Evolutionary conservation across 495 filamentous ascomycete species (phyloP).

Genomic region (Chaetomium fimeti): DNA sequence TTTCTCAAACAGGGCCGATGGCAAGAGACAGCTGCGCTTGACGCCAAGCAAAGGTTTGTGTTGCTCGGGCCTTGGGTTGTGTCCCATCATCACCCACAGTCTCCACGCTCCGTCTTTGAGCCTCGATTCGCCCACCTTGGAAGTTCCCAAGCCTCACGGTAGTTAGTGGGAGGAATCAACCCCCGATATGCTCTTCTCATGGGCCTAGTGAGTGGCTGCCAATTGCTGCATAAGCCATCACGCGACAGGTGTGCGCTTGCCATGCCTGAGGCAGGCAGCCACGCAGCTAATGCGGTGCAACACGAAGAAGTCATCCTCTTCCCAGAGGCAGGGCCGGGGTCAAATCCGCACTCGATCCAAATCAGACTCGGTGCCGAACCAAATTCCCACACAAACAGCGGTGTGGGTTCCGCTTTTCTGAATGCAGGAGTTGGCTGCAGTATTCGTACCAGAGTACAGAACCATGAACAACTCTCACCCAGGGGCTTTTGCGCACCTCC

Average conservation of each 20-base stretch:
- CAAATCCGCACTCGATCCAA: too few relatives aligned
- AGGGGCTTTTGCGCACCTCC: background rate
- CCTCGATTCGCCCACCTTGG: background rate
- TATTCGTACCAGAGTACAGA: background rate
- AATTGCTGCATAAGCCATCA: conserved; percentile 4
- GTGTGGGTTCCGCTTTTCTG: conserved; percentile 17
- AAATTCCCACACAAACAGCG: conserved; percentile 7
- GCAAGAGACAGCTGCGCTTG: background rate
- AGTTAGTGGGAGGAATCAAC: too few relatives aligned
- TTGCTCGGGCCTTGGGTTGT: conserved; percentile 2
- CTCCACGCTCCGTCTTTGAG: background rate
- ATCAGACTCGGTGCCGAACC: too few relatives aligned
- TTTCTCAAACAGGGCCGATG: background rate
- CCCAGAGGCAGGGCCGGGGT: too few relatives aligned
- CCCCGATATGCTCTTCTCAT: background rate
- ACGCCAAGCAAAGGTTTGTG: conserved; percentile 24
- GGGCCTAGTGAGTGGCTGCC: background rate
- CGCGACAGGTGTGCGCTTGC: conserved; percentile 2
- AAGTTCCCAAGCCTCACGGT: too few relatives aligned
- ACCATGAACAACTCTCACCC: background rate
- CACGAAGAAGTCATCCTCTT: background rate
- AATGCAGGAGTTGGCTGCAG: conserved; percentile 11
- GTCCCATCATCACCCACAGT: too few relatives aligned
- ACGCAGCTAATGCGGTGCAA: background rate
- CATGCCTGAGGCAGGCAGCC: background rate